These are phyloP conservation scores for Solanum rostratum DNA, from an alignment of 257 asterid species.

Conservation along the genomic window DNA sequence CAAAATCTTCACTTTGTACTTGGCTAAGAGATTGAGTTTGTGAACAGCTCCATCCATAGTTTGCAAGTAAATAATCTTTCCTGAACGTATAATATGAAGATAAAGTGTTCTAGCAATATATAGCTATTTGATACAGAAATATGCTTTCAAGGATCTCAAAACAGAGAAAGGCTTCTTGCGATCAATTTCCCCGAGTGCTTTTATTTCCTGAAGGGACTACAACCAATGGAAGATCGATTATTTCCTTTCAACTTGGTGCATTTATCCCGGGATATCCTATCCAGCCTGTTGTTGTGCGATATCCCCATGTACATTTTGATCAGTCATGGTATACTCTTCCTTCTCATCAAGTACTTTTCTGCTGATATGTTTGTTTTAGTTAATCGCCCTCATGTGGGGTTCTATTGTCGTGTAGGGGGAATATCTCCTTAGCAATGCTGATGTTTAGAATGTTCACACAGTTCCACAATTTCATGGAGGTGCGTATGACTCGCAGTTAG, in stretches of 20 bases:
- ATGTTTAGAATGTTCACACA: conserved; percentile 97
- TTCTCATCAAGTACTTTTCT: background rate
- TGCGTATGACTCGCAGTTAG: conserved; percentile 2
- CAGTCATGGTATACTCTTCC: conserved; percentile 71
- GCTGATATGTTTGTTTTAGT: background rate
- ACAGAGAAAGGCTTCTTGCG: conserved; percentile 96
- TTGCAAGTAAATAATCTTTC: background rate
- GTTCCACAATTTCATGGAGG: conserved; percentile 99
- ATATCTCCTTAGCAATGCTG: conserved; percentile 47
- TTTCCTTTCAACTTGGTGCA: conserved; percentile 96
- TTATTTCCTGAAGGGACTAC: conserved; percentile 99
- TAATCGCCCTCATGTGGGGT: background rate
- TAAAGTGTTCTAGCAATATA: conserved; percentile 32
- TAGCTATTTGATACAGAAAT: conserved; percentile 92
- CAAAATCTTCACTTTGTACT: background rate
- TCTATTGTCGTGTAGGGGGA: conserved; percentile 53
- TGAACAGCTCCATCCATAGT: background rate
- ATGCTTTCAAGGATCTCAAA: conserved; percentile 75
- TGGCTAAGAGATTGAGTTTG: background rate
- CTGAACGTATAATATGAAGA: conserved; percentile 1
- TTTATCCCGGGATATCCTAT: conserved; percentile 91
- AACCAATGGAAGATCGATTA: conserved; percentile 82
- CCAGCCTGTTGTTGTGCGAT: conserved; percentile 84
- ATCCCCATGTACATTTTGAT: conserved; percentile 93
- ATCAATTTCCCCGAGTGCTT: conserved; percentile 80